These are phyloP conservation scores for Fraxinus baroniana DNA, from an alignment of 305 asterid species.

Conservation along the genomic window DNA sequence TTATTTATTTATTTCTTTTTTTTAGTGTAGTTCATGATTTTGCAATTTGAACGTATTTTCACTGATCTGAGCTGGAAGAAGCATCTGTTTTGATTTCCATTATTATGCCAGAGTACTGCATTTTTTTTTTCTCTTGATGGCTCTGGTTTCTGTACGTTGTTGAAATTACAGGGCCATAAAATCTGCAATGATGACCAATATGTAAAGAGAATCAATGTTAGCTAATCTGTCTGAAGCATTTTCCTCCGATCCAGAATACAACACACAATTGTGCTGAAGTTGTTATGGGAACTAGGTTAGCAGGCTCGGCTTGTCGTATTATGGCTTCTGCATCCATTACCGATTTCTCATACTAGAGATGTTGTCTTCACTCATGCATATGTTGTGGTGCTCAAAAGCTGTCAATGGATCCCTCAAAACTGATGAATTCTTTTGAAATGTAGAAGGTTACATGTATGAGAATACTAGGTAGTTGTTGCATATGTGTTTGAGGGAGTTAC, in stretches of 20 bases:
- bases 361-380: neutral
- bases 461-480: slow-evolving; percentile 4
- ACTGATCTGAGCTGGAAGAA: neutral
- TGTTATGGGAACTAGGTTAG: slow-evolving; percentile 7
- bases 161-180: neutral
- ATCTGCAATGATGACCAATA: neutral
- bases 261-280: neutral
- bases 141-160: neutral
- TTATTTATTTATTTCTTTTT: neutral
- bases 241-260: neutral
- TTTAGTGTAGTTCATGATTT: neutral
- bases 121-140: neutral
- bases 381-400: neutral
- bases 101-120: neutral
- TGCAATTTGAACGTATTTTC: neutral
- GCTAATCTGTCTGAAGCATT: neutral
- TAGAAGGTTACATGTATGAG: neutral
- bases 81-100: neutral
- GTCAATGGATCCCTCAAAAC: slow-evolving; percentile 11
- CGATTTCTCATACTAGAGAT: slow-evolving; percentile 13
- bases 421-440: neutral
- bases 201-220: neutral
- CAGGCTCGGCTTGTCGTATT: slow-evolving; percentile 1
- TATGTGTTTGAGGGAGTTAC: neutral
- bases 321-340: slow-evolving; percentile 19